Base-by-base conservation (phyloP, 306 rosid species). In the Lablab purpureus region DNA sequence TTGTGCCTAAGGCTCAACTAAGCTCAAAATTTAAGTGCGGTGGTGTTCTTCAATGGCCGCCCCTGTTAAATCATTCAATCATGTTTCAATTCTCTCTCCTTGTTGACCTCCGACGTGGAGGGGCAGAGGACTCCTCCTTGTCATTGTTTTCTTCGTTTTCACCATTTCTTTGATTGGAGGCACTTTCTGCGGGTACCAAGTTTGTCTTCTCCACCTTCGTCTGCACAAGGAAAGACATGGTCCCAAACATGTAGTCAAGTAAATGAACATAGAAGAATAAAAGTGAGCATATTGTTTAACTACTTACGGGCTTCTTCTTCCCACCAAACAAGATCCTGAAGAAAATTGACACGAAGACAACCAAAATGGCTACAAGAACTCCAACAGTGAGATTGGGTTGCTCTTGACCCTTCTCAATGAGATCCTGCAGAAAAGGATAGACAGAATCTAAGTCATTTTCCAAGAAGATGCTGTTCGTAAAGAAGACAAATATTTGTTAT, bases 351-450 rank as follows among this genome's bases (percentile, higher is more conserved):
- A 92, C 68, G 72, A 92, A 0, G 37, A 94, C 58, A 17, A 88
- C 87, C 58, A 84, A 84, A 56, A 92, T 22, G 15, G 99, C 64
- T 17, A 88, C 89, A 19, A 94, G 58, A 80, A 91, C 62, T 67
- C 99, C 97, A 72, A 94, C 75, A 0, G 97, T 91, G 56, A 94
- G 81, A 76, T 91, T 92, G 12, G 97, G 97, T 75, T 92, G 95
- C 55, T 90, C 81, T 83, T 92, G 91, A 56, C 88, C 97, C 90
- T 88, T 91, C 63, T 88, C 95, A 36, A 94, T 88, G 84, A 94
- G 74, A 45, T 92, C 95, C 99, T 94, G 88, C 78, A 73, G 15
- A 63, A 22, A 72, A 71, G 21, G 25, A 37, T 54, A 46, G 25
- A 37, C 50, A 40, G 34, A 67, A 67, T 60, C 74, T 56, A 84